Evolutionary conservation across 192 early-diverging fungal species (phyloP), one percentile per base, ranked within the genome.

Genomic region (Podila horticola): DNA sequence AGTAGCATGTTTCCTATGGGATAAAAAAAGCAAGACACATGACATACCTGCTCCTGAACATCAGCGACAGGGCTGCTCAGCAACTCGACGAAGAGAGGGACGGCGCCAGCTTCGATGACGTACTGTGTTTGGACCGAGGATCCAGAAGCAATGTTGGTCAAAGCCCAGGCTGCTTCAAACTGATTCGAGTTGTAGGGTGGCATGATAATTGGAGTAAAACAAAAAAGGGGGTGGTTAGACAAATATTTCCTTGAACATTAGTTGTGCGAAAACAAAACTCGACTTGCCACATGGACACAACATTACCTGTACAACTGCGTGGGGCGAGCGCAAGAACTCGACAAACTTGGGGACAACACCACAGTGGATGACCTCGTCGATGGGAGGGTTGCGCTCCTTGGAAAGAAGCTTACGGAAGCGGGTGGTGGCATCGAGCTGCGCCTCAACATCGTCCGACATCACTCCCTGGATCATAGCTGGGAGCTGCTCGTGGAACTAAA

Each of bases 91-190:
- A 99, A 99, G 49, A 93, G 86, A 59, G 95, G 97, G 26, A 99
- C 94, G 19, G 98, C 97, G 55, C 94, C 93, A 59, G 91, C 85
- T 24, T 96, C 91, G 65, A 99, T 96, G n/a, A 99, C 97, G 62
- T 94, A 93, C 84, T 96, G 90, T 13, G 98, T 99, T 86, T 99
- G 97, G 70, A 90, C 77, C 8, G 96, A 96, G 12, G 96, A 93
- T 57, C 98, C 98, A 2, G 97, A 98, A 15, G 98, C 98, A 84
- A 99, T 99, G 87, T 99, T 99, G 71, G 98, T 99, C 81, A 99
- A 87, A 28, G 98, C 98, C 98, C 98, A 99, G 29, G 96, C 97
- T 52, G 98, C 95, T 84, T 99, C 98, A 86, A 99, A 99, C 96
- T 93, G 83, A 22, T 45, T 45, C 41, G 41, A 45, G 3, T 45